phyloP scores from a whole-genome alignment of 1,284 basidiomycete genomes.

The Taiwanofungus camphoratus region DNA sequence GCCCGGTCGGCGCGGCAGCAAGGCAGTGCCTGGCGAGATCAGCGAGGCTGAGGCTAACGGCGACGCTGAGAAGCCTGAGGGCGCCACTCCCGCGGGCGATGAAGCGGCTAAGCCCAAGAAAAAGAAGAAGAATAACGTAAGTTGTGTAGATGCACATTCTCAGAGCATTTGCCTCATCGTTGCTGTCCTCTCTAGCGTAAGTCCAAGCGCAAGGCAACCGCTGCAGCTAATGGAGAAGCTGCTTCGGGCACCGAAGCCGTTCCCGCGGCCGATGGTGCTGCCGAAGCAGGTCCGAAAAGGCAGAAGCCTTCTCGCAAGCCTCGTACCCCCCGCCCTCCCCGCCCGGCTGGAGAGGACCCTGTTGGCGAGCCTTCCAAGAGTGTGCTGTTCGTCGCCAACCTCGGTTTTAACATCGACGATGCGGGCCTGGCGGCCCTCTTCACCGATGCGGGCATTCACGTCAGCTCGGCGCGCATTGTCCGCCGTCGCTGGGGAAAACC shows the following conservation, averaged over 20 bases:
- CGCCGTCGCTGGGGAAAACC: constrained; percentile 75
- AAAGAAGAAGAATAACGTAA: constrained; percentile 66
- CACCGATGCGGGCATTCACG: constrained; percentile 74
- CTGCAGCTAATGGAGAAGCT: constrained; percentile 27
- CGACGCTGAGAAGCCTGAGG: constrained; percentile 51
- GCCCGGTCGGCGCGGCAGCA: constrained; percentile 74
- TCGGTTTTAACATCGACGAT: constrained; percentile 88
- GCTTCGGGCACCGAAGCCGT: constrained; percentile 34
- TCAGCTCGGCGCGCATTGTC: constrained; percentile 83
- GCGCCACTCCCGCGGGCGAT: constrained; percentile 38
- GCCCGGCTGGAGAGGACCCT: constrained; percentile 70
- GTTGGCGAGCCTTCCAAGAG: constrained; percentile 78
- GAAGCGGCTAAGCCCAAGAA: constrained; percentile 73
- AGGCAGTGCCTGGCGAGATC: constrained; percentile 79
- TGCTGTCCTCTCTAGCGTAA: constrained; percentile 46
- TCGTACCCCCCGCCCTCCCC: constrained; percentile 50
- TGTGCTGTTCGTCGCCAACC: constrained; percentile 91
- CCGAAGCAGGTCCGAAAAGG: no score
- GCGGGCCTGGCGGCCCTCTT: constrained; percentile 72
- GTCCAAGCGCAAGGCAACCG: constrained; percentile 41
- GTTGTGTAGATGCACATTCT: constrained; percentile 26
- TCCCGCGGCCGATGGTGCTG: constrained; percentile 31
- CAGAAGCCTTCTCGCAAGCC: constrained; percentile 58
- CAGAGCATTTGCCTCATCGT: constrained; percentile 9
- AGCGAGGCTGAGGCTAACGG: constrained; percentile 82